Evolutionary conservation across 495 filamentous ascomycete species (phyloP).

Genomic region (Podospora comata): DNA sequence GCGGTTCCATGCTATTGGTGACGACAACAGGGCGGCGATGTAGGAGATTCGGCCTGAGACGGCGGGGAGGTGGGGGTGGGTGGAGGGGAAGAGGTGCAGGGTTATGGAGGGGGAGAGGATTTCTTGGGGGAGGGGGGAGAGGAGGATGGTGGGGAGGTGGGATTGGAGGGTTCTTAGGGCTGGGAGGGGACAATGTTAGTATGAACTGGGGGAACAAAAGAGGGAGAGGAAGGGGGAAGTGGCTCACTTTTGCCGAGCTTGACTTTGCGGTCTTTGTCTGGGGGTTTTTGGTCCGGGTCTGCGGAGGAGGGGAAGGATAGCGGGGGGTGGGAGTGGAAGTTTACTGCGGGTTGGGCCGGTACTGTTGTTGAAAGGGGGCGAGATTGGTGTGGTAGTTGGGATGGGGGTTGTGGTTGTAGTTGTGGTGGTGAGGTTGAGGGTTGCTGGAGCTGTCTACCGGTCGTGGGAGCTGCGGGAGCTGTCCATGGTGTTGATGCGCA

Average conservation of each 20-base stretch:
- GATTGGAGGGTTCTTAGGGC: conserved; percentile 83
- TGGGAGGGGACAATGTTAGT: conserved; percentile 31
- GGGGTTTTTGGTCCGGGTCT: conserved; percentile 34
- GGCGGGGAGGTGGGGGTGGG: conserved; percentile 89
- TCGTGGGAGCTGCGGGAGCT: not conserved
- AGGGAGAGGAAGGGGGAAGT: not conserved
- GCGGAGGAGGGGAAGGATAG: conserved; percentile 1
- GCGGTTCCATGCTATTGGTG: conserved; percentile 91
- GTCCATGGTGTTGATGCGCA: not conserved
- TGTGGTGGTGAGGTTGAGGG: not conserved
- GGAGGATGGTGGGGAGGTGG: conserved; percentile 79
- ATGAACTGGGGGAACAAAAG: not conserved
- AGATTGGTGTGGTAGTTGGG: not conserved
- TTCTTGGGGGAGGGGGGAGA: conserved; percentile 75
- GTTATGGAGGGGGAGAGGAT: conserved; percentile 86
- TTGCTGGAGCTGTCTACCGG: not conserved
- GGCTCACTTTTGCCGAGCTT: conserved; percentile 84
- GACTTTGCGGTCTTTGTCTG: conserved; percentile 70
- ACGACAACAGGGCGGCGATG: conserved; percentile 89
- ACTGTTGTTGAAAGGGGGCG: not conserved
- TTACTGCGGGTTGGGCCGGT: conserved; percentile 10
- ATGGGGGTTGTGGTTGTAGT: not conserved
- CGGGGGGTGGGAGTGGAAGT: conserved; percentile 9
- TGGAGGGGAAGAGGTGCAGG: conserved; percentile 94
- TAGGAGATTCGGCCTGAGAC: conserved; percentile 89